Percentiles rank a stretch among this genome's conserved stretches.
Evolutionary conservation across 2,329 filamentous ascomycete genomes (phyloP).

Genomic region (Grosmannia penicillata): DNA sequence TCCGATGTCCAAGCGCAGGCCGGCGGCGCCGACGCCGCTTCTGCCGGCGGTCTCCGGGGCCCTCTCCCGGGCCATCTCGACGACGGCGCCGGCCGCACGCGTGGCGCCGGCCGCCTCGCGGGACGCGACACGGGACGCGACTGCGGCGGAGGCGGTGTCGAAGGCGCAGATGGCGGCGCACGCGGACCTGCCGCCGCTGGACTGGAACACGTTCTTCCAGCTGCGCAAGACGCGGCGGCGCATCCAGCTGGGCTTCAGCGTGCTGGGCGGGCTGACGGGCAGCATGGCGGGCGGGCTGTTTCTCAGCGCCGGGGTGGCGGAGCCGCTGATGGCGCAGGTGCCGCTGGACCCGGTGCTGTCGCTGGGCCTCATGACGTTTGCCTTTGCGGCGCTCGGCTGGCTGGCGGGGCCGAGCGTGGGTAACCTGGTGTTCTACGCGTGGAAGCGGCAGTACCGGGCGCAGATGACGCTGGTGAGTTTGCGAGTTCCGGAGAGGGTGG

Average conservation of each 20-base stretch:
- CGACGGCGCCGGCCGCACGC: not conserved
- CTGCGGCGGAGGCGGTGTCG: constrained; percentile 8
- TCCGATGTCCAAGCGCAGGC: not conserved
- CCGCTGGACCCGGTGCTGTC: constrained; percentile 81
- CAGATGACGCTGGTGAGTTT: constrained; percentile 54
- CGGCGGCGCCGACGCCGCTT: not conserved
- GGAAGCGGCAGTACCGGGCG: constrained; percentile 54
- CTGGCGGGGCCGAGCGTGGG: constrained; percentile 72
- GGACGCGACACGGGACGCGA: constrained; percentile 11
- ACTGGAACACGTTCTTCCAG: constrained; percentile 89
- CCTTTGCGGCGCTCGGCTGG: constrained; percentile 74
- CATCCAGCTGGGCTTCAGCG: constrained; percentile 67
- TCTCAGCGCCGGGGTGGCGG: constrained; percentile 57
- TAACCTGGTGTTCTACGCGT: constrained; percentile 60
- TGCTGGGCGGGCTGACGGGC: constrained; percentile 46
- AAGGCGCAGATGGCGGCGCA: constrained; percentile 10
- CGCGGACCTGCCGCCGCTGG: constrained; percentile 29
- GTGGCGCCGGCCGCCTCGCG: not conserved
- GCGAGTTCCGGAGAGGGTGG: not conserved
- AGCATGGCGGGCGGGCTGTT: constrained; percentile 49
- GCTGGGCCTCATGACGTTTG: constrained; percentile 64
- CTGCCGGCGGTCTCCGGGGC: not conserved
- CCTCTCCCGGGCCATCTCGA: not conserved
- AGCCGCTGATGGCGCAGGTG: constrained; percentile 53
- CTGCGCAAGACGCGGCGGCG: constrained; percentile 74